A percentile compares a stretch with the other conserved stretches of the same genome.
Evolutionary conservation across 2,329 filamentous ascomycete species (phyloP).

Genomic region (Calonectria pauciramosa): DNA sequence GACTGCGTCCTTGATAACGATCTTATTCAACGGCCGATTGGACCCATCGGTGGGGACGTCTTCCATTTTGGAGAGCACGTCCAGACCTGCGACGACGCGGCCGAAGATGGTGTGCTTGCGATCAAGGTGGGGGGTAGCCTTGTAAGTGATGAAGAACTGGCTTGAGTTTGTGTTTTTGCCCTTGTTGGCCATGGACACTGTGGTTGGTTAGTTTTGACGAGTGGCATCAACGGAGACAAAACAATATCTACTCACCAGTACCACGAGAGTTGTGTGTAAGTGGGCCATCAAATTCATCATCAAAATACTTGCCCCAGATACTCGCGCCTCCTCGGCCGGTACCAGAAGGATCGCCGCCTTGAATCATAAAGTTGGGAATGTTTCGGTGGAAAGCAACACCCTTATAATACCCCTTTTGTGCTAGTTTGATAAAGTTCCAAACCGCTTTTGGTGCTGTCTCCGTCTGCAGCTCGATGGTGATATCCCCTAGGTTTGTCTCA

Average conservation of each 20-base stretch:
- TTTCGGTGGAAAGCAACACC: constrained; percentile 91
- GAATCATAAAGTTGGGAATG: constrained; percentile 97
- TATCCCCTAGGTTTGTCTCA: constrained; percentile 84
- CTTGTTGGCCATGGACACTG: constrained; percentile 93
- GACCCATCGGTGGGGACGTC: constrained; percentile 80
- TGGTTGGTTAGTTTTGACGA: constrained; percentile 20
- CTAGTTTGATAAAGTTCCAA: constrained; percentile 94
- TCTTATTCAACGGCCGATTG: constrained; percentile 82
- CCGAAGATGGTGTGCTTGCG: constrained; percentile 98
- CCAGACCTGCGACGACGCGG: constrained; percentile 81
- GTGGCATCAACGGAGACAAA: constrained; percentile 50
- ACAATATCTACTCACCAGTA: constrained; percentile 56
- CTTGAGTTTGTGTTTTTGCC: constrained; percentile 97
- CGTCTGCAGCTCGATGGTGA: constrained; percentile 91
- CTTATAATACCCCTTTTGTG: constrained; percentile 91
- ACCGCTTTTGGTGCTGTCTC: constrained; percentile 94
- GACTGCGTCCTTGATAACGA: constrained; percentile 84
- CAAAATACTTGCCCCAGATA: constrained; percentile 94
- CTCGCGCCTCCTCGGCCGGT: constrained; percentile 91
- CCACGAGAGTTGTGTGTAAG: constrained; percentile 86
- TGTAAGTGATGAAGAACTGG: constrained; percentile 96
- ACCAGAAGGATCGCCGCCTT: constrained; percentile 94
- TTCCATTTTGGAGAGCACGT: constrained; percentile 83
- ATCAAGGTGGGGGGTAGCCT: constrained; percentile 86
- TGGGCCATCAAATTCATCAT: constrained; percentile 93